Conservation (phyloP, 805 yeast species). For the Ogataea degrootiae region DNA sequence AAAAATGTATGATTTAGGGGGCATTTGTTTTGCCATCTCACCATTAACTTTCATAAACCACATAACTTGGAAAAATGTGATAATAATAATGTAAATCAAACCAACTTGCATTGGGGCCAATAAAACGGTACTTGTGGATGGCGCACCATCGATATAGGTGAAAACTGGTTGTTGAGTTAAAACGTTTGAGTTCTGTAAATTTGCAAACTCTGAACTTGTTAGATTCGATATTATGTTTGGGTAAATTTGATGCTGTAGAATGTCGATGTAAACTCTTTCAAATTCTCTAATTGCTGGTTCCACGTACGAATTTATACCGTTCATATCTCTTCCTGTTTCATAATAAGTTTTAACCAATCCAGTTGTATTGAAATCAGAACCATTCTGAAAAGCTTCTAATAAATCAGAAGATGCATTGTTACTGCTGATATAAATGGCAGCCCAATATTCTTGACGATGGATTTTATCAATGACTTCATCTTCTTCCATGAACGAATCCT, state of each 20-base stretch:
- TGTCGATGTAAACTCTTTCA: constrained; percentile 24
- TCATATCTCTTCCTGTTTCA: constrained; percentile 63
- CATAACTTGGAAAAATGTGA: constrained; percentile 68
- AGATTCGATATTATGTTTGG: constrained; percentile 22
- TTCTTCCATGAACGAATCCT: constrained; percentile 25
- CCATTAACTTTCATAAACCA: constrained; percentile 54
- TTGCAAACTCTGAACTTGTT: constrained; percentile 9
- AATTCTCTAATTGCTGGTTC: constrained; percentile 38
- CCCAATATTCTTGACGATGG: constrained; percentile 59
- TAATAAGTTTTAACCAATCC: constrained; percentile 31
- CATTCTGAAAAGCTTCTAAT: constrained; percentile 35
- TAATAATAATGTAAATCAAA: constrained; percentile 62
- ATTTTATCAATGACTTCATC: constrained; percentile 41
- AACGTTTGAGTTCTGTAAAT: neutral
- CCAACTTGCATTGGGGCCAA: constrained; percentile 74
- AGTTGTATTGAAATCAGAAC: constrained; percentile 26
- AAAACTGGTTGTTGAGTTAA: constrained; percentile 20
- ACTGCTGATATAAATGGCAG: constrained; percentile 47
- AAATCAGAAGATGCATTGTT: constrained; percentile 39
- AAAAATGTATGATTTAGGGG: constrained; percentile 40
- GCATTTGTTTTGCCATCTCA: constrained; percentile 39
- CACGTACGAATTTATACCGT: constrained; percentile 41
- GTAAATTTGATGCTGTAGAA: constrained; percentile 14
- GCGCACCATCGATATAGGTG: constrained; percentile 40
- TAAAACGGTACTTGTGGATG: constrained; percentile 44